These are phyloP conservation scores for Ophiostoma sp. DNA, from an alignment of 2,329 filamentous ascomycete species.

Conservation along the genomic window DNA sequence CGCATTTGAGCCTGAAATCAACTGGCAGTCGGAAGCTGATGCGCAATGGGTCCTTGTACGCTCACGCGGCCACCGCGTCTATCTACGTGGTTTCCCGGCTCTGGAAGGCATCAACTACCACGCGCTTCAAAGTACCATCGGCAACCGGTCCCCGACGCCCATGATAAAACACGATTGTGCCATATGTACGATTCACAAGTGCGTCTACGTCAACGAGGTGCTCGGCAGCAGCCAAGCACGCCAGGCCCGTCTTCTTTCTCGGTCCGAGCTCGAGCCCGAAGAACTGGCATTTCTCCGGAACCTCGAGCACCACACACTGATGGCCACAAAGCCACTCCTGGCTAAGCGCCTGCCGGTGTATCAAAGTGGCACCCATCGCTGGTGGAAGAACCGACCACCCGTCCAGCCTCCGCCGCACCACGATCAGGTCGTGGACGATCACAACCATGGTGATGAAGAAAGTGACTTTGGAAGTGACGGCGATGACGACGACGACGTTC, in stretches of 20 bases:
- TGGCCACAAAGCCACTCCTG: neutral
- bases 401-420: neutral
- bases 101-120: constrained; percentile 26
- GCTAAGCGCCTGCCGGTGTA: neutral
- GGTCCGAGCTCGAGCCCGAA: constrained; percentile 12
- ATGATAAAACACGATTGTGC: constrained; percentile 29
- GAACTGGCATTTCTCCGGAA: constrained; percentile 14
- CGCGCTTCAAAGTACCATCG: constrained; percentile 9
- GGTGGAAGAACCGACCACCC: constrained; percentile 6
- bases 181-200: constrained; percentile 32
- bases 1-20: constrained; percentile 26
- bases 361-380: neutral
- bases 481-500: too few species aligned
- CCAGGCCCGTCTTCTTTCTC: neutral
- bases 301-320: neutral
- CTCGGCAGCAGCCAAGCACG: constrained; percentile 10
- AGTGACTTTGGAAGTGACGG: neutral
- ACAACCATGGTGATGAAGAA: neutral
- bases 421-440: neutral
- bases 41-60: constrained; percentile 25
- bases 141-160: constrained; percentile 3
- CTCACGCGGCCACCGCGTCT: constrained; percentile 21
- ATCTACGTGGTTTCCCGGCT: constrained; percentile 26
- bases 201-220: constrained; percentile 27
- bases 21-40: constrained; percentile 25